These are phyloP conservation scores for Nannizziopsis arthrosporioides DNA, from an alignment of 2,329 filamentous ascomycete genomes.

Conservation along the genomic window DNA sequence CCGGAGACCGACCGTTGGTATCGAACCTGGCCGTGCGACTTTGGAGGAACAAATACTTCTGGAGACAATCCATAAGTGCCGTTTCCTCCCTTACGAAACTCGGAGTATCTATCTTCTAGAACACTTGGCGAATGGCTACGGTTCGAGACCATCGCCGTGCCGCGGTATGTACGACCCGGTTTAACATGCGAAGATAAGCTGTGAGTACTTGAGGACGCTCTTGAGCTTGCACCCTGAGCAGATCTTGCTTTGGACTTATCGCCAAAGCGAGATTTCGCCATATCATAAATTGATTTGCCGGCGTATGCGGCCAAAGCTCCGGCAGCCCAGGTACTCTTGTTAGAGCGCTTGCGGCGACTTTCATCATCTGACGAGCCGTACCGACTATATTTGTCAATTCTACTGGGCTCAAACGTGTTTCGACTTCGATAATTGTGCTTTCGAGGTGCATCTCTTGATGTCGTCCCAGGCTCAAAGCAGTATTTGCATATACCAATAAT, in stretches of 20 bases:
- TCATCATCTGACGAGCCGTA: conserved; percentile 46
- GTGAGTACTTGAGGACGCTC: conserved; percentile 19
- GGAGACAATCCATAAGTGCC: conserved; percentile 1
- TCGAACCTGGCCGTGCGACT: not conserved
- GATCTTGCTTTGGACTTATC: conserved; percentile 1
- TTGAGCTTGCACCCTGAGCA: not conserved
- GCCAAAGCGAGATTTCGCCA: conserved; percentile 16
- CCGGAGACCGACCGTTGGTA: conserved; percentile 2
- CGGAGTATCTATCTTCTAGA: conserved; percentile 16
- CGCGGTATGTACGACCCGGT: conserved; percentile 35
- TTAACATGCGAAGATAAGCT: conserved; percentile 21
- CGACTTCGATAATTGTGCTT: conserved; percentile 46
- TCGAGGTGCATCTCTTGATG: conserved; percentile 46
- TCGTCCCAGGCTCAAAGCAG: conserved; percentile 52
- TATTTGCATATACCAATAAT: conserved; percentile 54
- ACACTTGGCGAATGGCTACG: conserved; percentile 21
- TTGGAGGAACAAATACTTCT: not conserved
- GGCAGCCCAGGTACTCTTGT: conserved; percentile 41
- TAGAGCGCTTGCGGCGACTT: conserved; percentile 32
- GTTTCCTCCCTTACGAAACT: conserved; percentile 9
- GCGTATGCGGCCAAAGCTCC: conserved; percentile 46
- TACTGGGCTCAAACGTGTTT: conserved; percentile 37
- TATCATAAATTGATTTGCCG: conserved; percentile 42
- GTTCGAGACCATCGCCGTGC: conserved; percentile 29
- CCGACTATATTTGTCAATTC: conserved; percentile 49